Evolutionary conservation across 2,329 filamentous ascomycete species (phyloP).

Genomic region (Cladosporium oxysporum): DNA sequence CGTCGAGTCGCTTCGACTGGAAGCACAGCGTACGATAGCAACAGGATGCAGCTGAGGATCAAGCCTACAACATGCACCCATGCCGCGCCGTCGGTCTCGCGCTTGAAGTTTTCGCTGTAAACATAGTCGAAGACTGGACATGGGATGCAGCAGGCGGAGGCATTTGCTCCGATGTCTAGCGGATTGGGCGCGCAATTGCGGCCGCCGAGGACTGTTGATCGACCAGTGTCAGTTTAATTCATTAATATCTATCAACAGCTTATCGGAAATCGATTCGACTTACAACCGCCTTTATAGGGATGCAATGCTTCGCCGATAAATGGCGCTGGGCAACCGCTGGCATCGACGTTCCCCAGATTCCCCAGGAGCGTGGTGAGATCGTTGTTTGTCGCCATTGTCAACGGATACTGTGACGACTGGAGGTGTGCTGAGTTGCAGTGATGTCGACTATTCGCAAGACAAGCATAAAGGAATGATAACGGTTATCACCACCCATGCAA

Average conservation of each 20-base stretch:
- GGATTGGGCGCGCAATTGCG: constrained; percentile 33
- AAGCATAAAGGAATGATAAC: background rate
- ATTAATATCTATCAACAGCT: background rate
- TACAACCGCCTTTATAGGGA: constrained; percentile 31
- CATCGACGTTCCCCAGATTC: constrained; percentile 26
- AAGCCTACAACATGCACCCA: constrained; percentile 76
- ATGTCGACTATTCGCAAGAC: background rate
- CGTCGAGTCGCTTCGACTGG: constrained; percentile 79
- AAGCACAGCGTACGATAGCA: constrained; percentile 74
- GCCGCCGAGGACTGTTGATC: constrained; percentile 24
- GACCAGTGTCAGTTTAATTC: background rate
- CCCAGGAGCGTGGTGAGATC: constrained; percentile 19
- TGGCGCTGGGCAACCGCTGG: constrained; percentile 30
- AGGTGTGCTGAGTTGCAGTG: background rate
- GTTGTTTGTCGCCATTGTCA: constrained; percentile 11
- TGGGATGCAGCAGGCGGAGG: constrained; percentile 71
- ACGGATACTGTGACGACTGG: background rate
- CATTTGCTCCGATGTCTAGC: constrained; percentile 24
- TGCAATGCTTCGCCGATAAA: constrained; percentile 31
- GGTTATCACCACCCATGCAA: background rate
- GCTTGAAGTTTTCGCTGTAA: constrained; percentile 55
- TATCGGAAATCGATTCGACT: constrained; percentile 7
- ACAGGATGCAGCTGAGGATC: constrained; percentile 69
- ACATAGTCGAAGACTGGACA: constrained; percentile 80
- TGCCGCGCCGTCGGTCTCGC: constrained; percentile 67